phyloP scores from a whole-genome alignment of 202 grass and related monocot genomes.

The Schoenoplectus tabernaemontani region DNA sequence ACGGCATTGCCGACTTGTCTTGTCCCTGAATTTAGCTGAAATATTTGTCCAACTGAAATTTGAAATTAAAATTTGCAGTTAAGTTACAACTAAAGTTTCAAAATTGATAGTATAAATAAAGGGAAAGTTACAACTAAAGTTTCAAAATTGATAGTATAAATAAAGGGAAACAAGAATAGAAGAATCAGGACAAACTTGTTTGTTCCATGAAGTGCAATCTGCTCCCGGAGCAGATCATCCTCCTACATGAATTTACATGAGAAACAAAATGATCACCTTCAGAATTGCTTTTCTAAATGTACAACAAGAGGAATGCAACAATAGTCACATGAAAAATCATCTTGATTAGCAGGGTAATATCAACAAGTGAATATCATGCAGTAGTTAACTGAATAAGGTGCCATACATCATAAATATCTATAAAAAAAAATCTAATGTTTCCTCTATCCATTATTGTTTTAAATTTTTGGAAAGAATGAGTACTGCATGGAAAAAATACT shows the following conservation, averaged over 20 bases:
- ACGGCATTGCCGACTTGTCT: conserved; percentile 85
- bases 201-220: conserved; percentile 72
- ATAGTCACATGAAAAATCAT: background rate
- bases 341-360: background rate
- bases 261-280: background rate
- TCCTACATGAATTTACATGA: conserved; percentile 37
- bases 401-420: background rate
- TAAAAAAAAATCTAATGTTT: background rate
- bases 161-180: background rate
- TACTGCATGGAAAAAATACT: background rate
- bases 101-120: conserved; percentile 2
- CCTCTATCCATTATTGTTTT: background rate
- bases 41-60: conserved; percentile 67
- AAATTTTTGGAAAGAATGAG: background rate
- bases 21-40: conserved; percentile 82
- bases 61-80: background rate
- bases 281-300: background rate
- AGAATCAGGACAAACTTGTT: conserved; percentile 46
- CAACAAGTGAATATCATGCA: background rate
- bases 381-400: background rate
- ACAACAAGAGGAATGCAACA: background rate
- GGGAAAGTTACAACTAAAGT: background rate
- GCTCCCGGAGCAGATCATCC: conserved; percentile 72
- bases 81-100: background rate
- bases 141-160: background rate